A percentile compares a stretch with the other conserved stretches of the same genome.
phyloP scores from a whole-genome alignment of 1,284 basidiomycete genomes.

The Ustilago xerochloae region DNA sequence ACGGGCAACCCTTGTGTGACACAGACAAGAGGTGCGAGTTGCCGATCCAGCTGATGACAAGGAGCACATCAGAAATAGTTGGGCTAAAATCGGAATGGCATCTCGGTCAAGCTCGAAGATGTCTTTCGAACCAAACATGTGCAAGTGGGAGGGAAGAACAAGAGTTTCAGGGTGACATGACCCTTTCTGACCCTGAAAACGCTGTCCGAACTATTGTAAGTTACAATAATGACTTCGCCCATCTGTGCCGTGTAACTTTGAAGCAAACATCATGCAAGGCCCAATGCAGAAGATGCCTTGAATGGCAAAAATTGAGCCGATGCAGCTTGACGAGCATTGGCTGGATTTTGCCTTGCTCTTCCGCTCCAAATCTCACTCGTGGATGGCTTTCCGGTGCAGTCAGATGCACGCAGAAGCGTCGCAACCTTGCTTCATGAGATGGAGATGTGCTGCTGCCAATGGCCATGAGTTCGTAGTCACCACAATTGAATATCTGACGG shows the following conservation, averaged over 20 bases:
- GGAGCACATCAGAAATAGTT: too few species aligned
- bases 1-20: neutral
- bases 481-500: neutral
- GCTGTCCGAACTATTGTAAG: too few species aligned
- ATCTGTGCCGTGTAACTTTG: too few species aligned
- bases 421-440: neutral
- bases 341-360: too few species aligned
- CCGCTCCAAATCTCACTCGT: too few species aligned
- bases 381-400: too few species aligned
- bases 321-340: neutral
- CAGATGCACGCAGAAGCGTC: neutral
- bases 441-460: neutral
- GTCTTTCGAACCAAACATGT: neutral
- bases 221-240: too few species aligned
- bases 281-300: neutral
- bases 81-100: neutral
- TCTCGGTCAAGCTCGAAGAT: neutral
- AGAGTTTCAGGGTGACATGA: neutral
- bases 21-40: neutral
- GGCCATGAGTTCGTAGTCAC: too few species aligned
- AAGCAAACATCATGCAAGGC: neutral
- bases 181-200: too few species aligned
- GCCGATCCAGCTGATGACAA: neutral
- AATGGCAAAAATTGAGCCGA: neutral
- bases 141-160: neutral